Conservation (phyloP, 345 rosid species). For the Reutealis trisperma region DNA sequence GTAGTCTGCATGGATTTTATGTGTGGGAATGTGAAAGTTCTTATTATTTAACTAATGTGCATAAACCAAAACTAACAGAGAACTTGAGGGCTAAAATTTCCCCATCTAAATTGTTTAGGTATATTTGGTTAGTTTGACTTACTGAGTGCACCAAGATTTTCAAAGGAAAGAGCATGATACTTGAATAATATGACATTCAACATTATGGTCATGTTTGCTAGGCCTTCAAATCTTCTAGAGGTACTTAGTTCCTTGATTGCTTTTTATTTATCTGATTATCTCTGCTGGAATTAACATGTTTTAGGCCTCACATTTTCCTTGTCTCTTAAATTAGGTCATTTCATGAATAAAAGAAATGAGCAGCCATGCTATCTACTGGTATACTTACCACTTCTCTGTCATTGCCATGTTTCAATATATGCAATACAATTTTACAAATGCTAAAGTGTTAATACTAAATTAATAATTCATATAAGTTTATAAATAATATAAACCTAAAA, state of each 20-base stretch:
- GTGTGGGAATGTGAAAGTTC: neutral
- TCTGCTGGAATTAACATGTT: neutral
- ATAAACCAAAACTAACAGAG: neutral
- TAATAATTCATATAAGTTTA: no score
- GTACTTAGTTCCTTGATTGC: neutral
- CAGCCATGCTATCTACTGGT: conserved; percentile 9
- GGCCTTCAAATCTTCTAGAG: no score
- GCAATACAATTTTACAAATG: no score
- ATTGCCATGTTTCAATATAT: neutral
- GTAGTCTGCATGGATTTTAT: neutral
- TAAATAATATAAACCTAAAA: no score
- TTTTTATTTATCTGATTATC: neutral
- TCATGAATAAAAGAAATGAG: neutral
- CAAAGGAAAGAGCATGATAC: no score
- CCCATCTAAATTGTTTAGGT: no score
- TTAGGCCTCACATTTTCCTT: neutral
- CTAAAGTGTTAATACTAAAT: no score
- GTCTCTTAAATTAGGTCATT: neutral
- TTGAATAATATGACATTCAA: no score
- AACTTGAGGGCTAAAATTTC: no score
- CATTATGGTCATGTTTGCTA: no score
- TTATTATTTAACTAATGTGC: neutral
- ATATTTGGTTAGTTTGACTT: no score
- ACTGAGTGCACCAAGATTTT: no score
- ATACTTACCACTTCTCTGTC: neutral